Evolutionary conservation across 768 basidiomycete genomes (phyloP).

Genomic region (Goffeauzyma gilvescens): DNA sequence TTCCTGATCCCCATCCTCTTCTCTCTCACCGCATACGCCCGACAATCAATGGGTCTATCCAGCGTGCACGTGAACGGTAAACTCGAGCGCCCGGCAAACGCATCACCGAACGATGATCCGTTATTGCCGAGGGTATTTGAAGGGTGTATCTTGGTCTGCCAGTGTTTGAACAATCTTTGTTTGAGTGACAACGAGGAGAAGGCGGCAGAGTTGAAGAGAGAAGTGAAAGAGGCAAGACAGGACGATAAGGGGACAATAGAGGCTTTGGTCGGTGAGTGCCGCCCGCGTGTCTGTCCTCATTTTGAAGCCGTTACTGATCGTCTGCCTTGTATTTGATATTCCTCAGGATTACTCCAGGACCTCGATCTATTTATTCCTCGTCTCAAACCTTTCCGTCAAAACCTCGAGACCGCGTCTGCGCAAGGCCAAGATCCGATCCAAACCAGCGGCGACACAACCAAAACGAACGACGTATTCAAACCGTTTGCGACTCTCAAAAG

Average conservation of each 20-base stretch:
- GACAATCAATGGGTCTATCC: constrained; percentile 39
- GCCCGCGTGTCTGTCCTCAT: neutral
- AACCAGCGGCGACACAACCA: neutral
- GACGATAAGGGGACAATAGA: constrained; percentile 37
- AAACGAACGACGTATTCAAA: constrained; percentile 19
- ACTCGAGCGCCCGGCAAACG: constrained; percentile 30
- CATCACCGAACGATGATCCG: constrained; percentile 36
- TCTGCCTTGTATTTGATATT: neutral
- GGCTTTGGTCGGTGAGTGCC: constrained; percentile 41
- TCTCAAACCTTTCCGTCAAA: constrained; percentile 42
- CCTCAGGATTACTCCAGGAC: constrained; percentile 49
- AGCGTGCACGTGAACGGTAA: neutral
- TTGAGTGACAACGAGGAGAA: constrained; percentile 38
- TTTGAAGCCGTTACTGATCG: neutral
- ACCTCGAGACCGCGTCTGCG: constrained; percentile 29
- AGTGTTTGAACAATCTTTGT: constrained; percentile 51
- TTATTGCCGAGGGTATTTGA: constrained; percentile 59
- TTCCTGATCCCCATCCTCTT: constrained; percentile 50
- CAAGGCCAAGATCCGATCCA: neutral
- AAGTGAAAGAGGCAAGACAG: constrained; percentile 17
- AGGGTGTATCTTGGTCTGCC: constrained; percentile 55
- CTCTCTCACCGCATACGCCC: constrained; percentile 43
- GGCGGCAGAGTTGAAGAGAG: neutral
- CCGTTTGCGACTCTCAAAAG: constrained; percentile 72
- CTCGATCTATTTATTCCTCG: constrained; percentile 67